Base-by-base conservation (phyloP, 1,284 basidiomycete species). In the Omphalotus olearius region DNA sequence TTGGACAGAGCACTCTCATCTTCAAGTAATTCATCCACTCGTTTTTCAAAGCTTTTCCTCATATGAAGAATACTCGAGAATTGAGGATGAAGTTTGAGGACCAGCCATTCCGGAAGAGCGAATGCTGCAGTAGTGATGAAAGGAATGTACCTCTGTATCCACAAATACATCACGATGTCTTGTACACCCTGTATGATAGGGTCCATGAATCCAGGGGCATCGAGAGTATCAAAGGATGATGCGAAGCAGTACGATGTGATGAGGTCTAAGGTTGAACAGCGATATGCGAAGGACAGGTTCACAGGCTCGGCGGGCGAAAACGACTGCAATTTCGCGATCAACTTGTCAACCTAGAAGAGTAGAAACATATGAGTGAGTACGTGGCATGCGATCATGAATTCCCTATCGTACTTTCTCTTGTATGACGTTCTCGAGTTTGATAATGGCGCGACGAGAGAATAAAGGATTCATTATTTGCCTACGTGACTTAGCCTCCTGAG, bases 361-460 rank as follows among this genome's bases (percentile, higher is more conserved):
- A 23, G 16, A 16, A 28, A 25, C 4, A 37, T 16, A 37, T 25
- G 9, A 4, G n/a, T n/a, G 17, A 16, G 13, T 20, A 23, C 30
- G 30, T 33, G 13, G 30, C 13, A 3, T 36, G 11, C 33, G 50
- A 28, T 10, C 1, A 16, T 38, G 33, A 26, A 25, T 20, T 13
- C 33, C 26, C 4, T 16, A 18, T 25, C 41, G 39, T 54, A 70
- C 69, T 60, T 67, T 69, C 18, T 62, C 53, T 53, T 66, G 67
- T 5, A 74, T 62, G 9, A 64, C 47, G 26, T 49, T 50, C 49
- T 71, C 70, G 6, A 71, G 55, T n/a, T 60, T 59, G 28, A 67
- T 40, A 35, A 69, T 62, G 14, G 69, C 63, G 25, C 65, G 65
- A 37, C 66, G 62, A 20, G 68, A 66, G 56, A 73, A 71, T 18